Percentiles rank a stretch among this genome's conserved stretches.
Evolutionary conservation across 2,329 filamentous ascomycete genomes (phyloP).

Genomic region (Talaromyces amestolkiae): DNA sequence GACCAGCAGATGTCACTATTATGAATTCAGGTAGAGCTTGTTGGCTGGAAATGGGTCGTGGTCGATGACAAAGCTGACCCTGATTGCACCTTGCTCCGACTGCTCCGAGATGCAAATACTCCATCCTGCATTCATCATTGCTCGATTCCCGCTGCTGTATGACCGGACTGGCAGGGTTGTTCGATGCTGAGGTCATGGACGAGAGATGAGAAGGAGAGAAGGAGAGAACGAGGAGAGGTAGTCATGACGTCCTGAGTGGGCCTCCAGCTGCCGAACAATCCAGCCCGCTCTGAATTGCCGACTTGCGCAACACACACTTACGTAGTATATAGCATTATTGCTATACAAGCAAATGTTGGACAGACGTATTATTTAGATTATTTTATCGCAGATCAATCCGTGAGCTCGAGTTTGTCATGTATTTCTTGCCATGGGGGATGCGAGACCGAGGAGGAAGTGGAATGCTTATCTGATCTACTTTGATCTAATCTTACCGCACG

Average conservation of each 20-base stretch:
- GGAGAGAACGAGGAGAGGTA: background rate
- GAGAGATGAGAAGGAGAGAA: too few species aligned
- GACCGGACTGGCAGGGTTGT: background rate
- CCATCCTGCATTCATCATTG: background rate
- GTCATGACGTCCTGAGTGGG: slow-evolving; percentile 11
- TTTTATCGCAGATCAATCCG: too few species aligned
- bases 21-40: background rate
- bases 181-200: background rate
- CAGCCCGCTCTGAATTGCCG: background rate
- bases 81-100: background rate
- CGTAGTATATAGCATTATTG: too few species aligned
- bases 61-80: background rate
- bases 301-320: background rate
- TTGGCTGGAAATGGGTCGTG: background rate
- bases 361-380: too few species aligned
- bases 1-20: background rate
- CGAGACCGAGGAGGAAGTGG: too few species aligned
- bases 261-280: background rate
- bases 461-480: background rate
- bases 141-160: background rate
- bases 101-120: background rate
- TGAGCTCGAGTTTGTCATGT: too few species aligned
- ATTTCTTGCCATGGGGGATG: too few species aligned
- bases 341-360: too few species aligned
- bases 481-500: background rate